Evolutionary conservation across 108 stramenopile genomes (phyloP).

Genomic region (Stephanodiscus triporus): DNA sequence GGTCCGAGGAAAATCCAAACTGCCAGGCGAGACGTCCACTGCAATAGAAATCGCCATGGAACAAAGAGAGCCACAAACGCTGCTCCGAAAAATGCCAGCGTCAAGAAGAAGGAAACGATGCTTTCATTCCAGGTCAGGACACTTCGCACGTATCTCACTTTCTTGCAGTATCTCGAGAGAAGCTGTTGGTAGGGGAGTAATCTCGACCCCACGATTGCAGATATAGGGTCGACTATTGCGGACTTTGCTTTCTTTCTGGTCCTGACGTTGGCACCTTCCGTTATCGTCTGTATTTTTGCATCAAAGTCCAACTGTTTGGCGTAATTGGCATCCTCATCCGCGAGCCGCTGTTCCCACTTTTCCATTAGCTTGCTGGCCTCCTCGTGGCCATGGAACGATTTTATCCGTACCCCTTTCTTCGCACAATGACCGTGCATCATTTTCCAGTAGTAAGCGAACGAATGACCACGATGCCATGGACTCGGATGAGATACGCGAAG

Average conservation of each 20-base stretch:
- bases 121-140: constrained; percentile 73
- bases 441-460: constrained; percentile 61
- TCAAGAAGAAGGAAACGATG: constrained; percentile 66
- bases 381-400: constrained; percentile 42
- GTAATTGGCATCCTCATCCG: constrained; percentile 35
- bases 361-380: constrained; percentile 49
- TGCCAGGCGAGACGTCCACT: constrained; percentile 57
- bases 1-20: constrained; percentile 76
- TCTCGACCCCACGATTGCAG: constrained; percentile 25
- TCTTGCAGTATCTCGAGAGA: constrained; percentile 33
- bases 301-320: constrained; percentile 53
- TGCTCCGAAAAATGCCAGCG: constrained; percentile 51
- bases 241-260: constrained; percentile 30
- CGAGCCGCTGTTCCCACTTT: constrained; percentile 45
- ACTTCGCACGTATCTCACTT: constrained; percentile 30
- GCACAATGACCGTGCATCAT: constrained; percentile 32
- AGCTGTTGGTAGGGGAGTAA: constrained; percentile 32
- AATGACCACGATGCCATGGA: constrained; percentile 70
- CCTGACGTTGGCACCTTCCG: constrained; percentile 34
- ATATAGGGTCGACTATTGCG: constrained; percentile 57
- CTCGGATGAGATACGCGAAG: constrained; percentile 65
- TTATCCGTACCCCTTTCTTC: constrained; percentile 22
- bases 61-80: constrained; percentile 59
- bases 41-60: constrained; percentile 70
- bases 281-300: constrained; percentile 52